phyloP scores from a whole-genome alignment of 2,329 filamentous ascomycete genomes.

The Colletotrichum nymphaeae region DNA sequence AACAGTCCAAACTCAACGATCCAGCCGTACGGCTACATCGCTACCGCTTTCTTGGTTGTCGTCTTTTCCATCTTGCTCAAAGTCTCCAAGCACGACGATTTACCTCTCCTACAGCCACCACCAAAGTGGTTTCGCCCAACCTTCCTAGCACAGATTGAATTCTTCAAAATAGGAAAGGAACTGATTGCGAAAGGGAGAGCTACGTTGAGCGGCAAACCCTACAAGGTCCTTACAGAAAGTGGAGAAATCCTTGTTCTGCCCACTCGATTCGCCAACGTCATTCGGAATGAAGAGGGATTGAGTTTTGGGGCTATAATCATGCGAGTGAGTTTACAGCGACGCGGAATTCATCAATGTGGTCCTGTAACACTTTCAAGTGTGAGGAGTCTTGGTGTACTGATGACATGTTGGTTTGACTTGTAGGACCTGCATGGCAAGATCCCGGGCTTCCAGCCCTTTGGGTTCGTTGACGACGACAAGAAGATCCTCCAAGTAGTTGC shows the following conservation, averaged over 20 bases:
- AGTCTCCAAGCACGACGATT: background rate
- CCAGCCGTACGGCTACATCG: background rate
- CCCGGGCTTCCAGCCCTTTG: background rate
- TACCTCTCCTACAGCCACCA: background rate
- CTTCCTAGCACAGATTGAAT: background rate
- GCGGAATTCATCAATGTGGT: no score
- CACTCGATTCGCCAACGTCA: background rate
- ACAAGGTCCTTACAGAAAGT: background rate
- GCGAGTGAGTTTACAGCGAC: background rate
- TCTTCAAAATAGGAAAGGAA: background rate
- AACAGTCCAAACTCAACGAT: background rate
- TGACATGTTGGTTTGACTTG: rapidly evolving
- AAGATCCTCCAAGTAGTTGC: background rate
- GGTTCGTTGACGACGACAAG: background rate
- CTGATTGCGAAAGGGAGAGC: background rate
- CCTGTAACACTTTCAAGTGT: no score
- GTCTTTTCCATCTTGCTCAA: background rate
- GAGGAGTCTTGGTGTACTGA: no score
- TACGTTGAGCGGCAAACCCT: background rate
- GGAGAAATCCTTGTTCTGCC: background rate
- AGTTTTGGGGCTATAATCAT: background rate
- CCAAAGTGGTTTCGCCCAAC: background rate
- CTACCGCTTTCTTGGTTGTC: background rate
- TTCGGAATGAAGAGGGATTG: background rate
- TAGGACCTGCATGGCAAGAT: background rate